Evolutionary conservation across 768 basidiomycete species (phyloP).

Genomic region (Sarcodon sp.): DNA sequence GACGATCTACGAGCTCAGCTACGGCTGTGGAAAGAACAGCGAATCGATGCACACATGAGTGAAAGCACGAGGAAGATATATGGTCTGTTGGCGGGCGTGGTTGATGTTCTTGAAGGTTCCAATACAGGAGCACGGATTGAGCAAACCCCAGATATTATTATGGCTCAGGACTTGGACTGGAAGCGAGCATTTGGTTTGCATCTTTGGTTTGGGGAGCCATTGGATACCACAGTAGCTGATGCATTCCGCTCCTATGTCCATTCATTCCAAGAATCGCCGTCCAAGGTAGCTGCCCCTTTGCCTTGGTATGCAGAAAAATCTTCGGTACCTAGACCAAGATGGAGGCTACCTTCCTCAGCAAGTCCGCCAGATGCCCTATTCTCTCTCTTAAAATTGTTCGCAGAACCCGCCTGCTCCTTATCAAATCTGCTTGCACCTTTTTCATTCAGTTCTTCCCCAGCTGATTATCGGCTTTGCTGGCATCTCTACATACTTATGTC

Average conservation of each 20-base stretch:
- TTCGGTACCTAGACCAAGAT: slow-evolving; percentile 5
- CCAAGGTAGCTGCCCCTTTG: slow-evolving; percentile 36
- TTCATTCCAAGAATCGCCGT: slow-evolving; percentile 21
- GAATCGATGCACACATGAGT: slow-evolving; percentile 56
- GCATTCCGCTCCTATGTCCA: slow-evolving; percentile 52
- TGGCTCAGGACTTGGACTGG: slow-evolving; percentile 81
- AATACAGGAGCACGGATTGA: slow-evolving; percentile 29
- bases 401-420: slow-evolving; percentile 57
- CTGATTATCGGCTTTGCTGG: slow-evolving; percentile 85
- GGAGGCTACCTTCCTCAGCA: slow-evolving; percentile 30
- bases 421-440: slow-evolving; percentile 60
- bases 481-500: slow-evolving; percentile 85
- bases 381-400: slow-evolving; percentile 66
- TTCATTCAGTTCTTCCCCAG: slow-evolving; percentile 60
- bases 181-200: slow-evolving; percentile 84
- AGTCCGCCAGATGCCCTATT: slow-evolving; percentile 62
- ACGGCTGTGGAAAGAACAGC: slow-evolving; percentile 71
- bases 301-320: slow-evolving; percentile 42
- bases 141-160: slow-evolving; percentile 42
- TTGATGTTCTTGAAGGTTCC: slow-evolving; percentile 42
- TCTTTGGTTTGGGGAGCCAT: slow-evolving; percentile 75
- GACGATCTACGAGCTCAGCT: slow-evolving; percentile 67
- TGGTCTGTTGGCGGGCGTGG: slow-evolving; percentile 70
- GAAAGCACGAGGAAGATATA: slow-evolving; percentile 67
- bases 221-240: slow-evolving; percentile 58